phyloP scores from a whole-genome alignment of 148 eudicot genomes.

The Agrostemma githago region DNA sequence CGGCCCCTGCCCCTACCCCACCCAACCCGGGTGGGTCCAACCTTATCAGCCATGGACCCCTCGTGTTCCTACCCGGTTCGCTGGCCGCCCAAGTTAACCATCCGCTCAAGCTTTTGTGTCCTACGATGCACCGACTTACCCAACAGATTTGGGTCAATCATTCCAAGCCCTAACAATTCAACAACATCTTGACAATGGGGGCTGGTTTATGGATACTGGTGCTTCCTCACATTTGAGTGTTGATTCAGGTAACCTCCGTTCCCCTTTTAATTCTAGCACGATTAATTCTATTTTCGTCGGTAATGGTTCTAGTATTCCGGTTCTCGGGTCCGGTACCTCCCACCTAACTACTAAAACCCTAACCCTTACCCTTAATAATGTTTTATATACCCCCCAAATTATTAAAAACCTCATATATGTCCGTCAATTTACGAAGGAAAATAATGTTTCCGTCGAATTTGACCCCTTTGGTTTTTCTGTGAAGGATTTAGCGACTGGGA shows the following conservation, averaged over 20 bases:
- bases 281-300: background rate
- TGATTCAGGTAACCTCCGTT: background rate
- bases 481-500: constrained; percentile 2
- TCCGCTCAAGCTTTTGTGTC: background rate
- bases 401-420: background rate
- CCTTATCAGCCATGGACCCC: background rate
- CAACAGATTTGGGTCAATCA: background rate
- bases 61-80: background rate
- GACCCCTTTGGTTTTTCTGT: constrained; percentile 5
- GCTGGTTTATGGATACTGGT: background rate
- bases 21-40: no score
- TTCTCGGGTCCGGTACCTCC: background rate
- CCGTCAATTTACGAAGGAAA: background rate
- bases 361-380: background rate
- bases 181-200: background rate
- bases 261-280: background rate
- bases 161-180: background rate
- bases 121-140: background rate
- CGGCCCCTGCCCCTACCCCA: no score
- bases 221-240: background rate
- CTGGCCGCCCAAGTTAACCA: background rate
- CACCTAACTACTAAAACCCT: background rate
- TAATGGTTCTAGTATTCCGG: background rate
- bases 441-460: constrained; percentile 3
- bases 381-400: background rate